Evolutionary conservation across 768 basidiomycete genomes (phyloP).

Genomic region (Pisolithus orientalis): DNA sequence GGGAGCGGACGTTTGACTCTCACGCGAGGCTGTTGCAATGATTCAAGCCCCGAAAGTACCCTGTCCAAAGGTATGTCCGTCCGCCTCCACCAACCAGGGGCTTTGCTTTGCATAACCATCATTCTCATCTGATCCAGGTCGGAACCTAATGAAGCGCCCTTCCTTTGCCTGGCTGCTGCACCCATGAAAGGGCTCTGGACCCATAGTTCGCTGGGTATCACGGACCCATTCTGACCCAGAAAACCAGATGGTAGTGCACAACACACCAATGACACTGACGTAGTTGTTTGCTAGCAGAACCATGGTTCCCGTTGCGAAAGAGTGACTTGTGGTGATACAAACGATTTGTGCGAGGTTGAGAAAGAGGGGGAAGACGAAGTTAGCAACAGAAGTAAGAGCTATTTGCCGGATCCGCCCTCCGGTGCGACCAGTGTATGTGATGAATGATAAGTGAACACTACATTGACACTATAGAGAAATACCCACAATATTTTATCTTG

Average conservation of each 20-base stretch:
- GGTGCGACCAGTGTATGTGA: conserved; percentile 10
- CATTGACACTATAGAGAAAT: background rate
- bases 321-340: conserved; percentile 9
- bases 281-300: conserved; percentile 19
- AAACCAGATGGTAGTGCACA: conserved; percentile 31
- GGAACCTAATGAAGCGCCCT: background rate
- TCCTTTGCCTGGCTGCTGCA: background rate
- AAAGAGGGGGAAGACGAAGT: conserved; percentile 34
- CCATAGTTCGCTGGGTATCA: background rate
- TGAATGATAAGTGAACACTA: background rate
- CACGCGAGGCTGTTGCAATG: too few relatives aligned
- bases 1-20: too few relatives aligned
- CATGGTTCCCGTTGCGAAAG: background rate
- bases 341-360: conserved; percentile 29
- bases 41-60: too few relatives aligned
- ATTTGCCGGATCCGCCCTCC: conserved; percentile 23
- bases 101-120: too few relatives aligned
- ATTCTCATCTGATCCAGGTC: too few relatives aligned
- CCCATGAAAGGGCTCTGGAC: background rate
- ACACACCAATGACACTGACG: conserved; percentile 29
- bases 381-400: conserved; percentile 30
- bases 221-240: conserved; percentile 2
- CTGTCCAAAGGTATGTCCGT: too few relatives aligned
- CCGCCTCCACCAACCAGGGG: too few relatives aligned
- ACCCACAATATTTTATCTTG: background rate